These are phyloP conservation scores for Blastomyces silverae DNA, from an alignment of 2,329 filamentous ascomycete species.

Conservation along the genomic window DNA sequence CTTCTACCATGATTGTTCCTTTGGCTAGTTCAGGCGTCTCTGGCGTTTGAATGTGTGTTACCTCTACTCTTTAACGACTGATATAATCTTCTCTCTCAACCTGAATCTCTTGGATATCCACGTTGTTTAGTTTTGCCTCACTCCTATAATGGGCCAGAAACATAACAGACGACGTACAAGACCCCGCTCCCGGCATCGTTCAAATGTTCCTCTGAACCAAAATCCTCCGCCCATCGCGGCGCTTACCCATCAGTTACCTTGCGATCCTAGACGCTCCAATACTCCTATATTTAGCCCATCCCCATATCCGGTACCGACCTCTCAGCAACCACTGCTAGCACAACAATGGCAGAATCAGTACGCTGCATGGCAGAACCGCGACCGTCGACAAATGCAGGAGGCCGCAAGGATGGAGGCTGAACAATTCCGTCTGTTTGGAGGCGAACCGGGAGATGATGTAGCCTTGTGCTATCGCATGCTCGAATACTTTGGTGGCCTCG, in stretches of 20 bases:
- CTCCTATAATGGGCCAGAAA: constrained; percentile 39
- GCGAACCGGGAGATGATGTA: constrained; percentile 40
- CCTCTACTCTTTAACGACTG: neutral
- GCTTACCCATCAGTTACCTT: constrained; percentile 21
- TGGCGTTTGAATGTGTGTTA: constrained; percentile 10
- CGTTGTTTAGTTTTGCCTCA: neutral
- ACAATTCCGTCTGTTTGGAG: constrained; percentile 42
- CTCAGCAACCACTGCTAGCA: constrained; percentile 30
- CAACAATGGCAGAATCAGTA: constrained; percentile 40
- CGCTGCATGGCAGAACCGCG: constrained; percentile 37
- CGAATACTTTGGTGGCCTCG: constrained; percentile 45
- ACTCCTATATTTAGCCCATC: constrained; percentile 23
- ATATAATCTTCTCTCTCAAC: neutral
- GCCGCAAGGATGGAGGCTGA: constrained; percentile 33
- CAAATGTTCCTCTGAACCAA: constrained; percentile 18
- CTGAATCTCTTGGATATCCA: neutral
- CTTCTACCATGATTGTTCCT: neutral
- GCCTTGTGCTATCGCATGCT: constrained; percentile 45
- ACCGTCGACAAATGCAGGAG: constrained; percentile 29
- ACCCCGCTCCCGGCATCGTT: constrained; percentile 36
- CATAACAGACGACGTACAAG: constrained; percentile 44
- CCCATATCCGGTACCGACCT: constrained; percentile 7
- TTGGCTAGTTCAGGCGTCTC: constrained; percentile 1
- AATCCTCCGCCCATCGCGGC: constrained; percentile 23
- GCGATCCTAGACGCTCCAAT: constrained; percentile 16